Evolutionary conservation across 495 filamentous ascomycete species (phyloP).

Genomic region (Hypoxylon rickii): DNA sequence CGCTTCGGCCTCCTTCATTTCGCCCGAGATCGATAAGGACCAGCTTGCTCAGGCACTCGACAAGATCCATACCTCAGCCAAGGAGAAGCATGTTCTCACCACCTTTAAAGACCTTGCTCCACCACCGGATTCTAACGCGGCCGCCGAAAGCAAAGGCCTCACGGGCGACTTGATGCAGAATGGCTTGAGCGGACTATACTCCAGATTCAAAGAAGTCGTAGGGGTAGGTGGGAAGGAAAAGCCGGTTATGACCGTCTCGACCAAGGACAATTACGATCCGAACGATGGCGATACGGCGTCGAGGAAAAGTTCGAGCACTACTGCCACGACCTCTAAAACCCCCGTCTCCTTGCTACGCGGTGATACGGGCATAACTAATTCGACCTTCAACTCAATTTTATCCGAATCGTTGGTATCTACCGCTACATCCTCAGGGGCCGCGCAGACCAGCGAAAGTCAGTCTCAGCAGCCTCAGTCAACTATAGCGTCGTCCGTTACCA

Average conservation of each 20-base stretch:
- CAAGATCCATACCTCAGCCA: constrained; percentile 82
- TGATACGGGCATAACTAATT: constrained; percentile 44
- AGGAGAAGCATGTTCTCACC: constrained; percentile 76
- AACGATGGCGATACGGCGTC: constrained; percentile 47
- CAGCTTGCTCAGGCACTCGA: constrained; percentile 75
- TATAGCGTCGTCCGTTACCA: constrained; percentile 59
- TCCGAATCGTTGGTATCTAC: constrained; percentile 45
- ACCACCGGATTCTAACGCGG: constrained; percentile 57
- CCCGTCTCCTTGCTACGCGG: constrained; percentile 36
- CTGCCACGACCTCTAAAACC: constrained; percentile 47
- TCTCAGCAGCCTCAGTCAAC: constrained; percentile 52
- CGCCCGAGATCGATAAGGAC: constrained; percentile 66
- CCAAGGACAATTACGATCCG: constrained; percentile 34
- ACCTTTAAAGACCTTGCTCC: constrained; percentile 86
- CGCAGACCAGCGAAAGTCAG: constrained; percentile 43
- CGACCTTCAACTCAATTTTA: constrained; percentile 42
- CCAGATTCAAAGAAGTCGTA: constrained; percentile 76
- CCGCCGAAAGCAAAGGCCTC: constrained; percentile 67
- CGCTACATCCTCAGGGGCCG: constrained; percentile 41
- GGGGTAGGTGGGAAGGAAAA: constrained; percentile 67
- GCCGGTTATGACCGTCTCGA: constrained; percentile 21
- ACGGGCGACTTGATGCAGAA: constrained; percentile 75
- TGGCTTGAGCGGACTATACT: constrained; percentile 85
- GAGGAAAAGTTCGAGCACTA: constrained; percentile 42
- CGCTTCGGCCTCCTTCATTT: constrained; percentile 60